A percentile compares a stretch with the other conserved stretches of the same genome.
Evolutionary conservation across 1,284 basidiomycete species (phyloP).

Genomic region (Cutaneotrichosporon daszewskae): DNA sequence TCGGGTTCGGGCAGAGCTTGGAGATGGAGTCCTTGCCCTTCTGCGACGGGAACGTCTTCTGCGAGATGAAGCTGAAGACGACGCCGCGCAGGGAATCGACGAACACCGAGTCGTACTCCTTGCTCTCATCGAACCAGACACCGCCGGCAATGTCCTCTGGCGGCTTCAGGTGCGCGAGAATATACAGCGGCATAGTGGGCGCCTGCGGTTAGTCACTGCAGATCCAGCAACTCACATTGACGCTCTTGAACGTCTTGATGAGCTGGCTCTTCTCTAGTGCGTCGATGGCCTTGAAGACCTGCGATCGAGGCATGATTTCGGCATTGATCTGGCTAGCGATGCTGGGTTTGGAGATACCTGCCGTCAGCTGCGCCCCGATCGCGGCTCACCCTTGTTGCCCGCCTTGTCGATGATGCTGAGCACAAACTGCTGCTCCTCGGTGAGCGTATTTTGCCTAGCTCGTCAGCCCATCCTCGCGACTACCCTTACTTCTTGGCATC

Average conservation of each 20-base stretch:
- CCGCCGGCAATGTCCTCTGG: slow-evolving; percentile 45
- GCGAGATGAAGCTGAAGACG: slow-evolving; percentile 26
- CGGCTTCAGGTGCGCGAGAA: slow-evolving; percentile 34
- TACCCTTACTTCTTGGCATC: slow-evolving; percentile 32
- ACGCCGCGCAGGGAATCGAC: slow-evolving; percentile 35
- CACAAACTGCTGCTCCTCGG: slow-evolving; percentile 35
- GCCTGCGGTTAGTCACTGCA: slow-evolving; percentile 19
- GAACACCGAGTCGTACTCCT: slow-evolving; percentile 42
- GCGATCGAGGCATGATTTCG: slow-evolving; percentile 28
- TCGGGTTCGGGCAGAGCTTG: slow-evolving; percentile 19
- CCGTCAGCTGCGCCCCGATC: not conserved
- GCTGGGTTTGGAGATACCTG: slow-evolving; percentile 22
- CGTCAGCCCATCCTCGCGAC: not conserved
- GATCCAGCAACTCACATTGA: slow-evolving; percentile 30
- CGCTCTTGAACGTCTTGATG: slow-evolving; percentile 43
- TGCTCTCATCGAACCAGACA: slow-evolving; percentile 44
- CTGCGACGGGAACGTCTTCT: slow-evolving; percentile 30
- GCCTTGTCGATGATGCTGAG: slow-evolving; percentile 22
- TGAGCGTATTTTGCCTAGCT: slow-evolving; percentile 28
- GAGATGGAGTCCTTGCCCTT: slow-evolving; percentile 18
- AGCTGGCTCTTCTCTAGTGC: slow-evolving; percentile 35
- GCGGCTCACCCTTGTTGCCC: slow-evolving; percentile 22
- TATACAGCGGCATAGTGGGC: slow-evolving; percentile 40
- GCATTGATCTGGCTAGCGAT: slow-evolving; percentile 26
- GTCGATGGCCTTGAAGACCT: slow-evolving; percentile 35